Conservation (phyloP, 148 eudicot genomes). For the Polygonum maritimum region DNA sequence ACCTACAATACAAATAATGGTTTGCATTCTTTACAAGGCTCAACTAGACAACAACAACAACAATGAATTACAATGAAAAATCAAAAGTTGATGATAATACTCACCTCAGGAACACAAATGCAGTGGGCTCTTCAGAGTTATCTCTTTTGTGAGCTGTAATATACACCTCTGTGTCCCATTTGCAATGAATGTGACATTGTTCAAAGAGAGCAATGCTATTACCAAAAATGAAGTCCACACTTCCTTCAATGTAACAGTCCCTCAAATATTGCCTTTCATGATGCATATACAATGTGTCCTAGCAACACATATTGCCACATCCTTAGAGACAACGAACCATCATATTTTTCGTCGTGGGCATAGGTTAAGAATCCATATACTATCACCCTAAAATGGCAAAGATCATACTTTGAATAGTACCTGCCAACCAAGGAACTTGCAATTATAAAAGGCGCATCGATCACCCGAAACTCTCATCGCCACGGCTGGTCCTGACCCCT, state of each 20-base stretch:
- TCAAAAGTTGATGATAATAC: too few relatives aligned
- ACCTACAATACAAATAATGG: slow-evolving; percentile 26
- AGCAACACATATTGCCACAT: slow-evolving; percentile 7
- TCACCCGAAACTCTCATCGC: slow-evolving; percentile 87
- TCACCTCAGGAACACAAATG: slow-evolving; percentile 88
- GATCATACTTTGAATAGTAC: slow-evolving; percentile 21
- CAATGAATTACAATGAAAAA: too few relatives aligned
- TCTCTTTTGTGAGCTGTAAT: slow-evolving; percentile 93
- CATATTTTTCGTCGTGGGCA: neutral
- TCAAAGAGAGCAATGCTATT: slow-evolving; percentile 94
- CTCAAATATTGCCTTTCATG: slow-evolving; percentile 80
- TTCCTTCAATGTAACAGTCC: slow-evolving; percentile 96
- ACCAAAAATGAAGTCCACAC: slow-evolving; percentile 94
- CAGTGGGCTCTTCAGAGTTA: slow-evolving; percentile 86
- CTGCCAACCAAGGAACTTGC: slow-evolving; percentile 98
- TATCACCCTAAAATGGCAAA: too few relatives aligned
- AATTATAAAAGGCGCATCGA: slow-evolving; percentile 83
- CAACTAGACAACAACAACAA: neutral
- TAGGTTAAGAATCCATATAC: too few relatives aligned
- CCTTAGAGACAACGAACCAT: neutral
- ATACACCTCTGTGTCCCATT: slow-evolving; percentile 54
- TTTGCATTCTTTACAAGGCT: too few relatives aligned
- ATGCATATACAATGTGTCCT: slow-evolving; percentile 95
- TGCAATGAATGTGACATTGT: slow-evolving; percentile 98
- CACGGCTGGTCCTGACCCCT: slow-evolving; percentile 98